Evolutionary conservation across 78 protist genomes (phyloP).

Genomic region (Bigelowiella natans): DNA sequence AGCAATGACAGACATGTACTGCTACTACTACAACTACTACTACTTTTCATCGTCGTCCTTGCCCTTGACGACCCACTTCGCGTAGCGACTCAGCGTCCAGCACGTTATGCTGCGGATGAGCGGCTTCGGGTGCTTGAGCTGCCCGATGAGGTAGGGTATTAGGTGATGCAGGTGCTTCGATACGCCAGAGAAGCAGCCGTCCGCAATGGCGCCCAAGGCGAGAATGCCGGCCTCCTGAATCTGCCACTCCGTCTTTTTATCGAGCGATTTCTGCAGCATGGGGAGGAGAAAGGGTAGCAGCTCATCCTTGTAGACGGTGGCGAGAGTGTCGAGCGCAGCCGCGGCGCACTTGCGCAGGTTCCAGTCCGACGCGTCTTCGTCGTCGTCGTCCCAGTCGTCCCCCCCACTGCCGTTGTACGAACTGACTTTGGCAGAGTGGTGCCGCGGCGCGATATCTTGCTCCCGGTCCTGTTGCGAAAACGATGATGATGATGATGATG

Average conservation of each 20-base stretch:
- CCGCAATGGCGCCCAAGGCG: conserved; percentile 54
- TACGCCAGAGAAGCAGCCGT: conserved; percentile 47
- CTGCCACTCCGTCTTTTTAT: conserved; percentile 21
- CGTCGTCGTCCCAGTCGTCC: not conserved
- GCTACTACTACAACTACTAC: too few species aligned
- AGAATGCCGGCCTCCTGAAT: conserved; percentile 58
- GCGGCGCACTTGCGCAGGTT: conserved; percentile 68
- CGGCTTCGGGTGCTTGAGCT: conserved; percentile 46
- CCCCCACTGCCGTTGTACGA: not conserved
- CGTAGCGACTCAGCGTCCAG: conserved; percentile 62
- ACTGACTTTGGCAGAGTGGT: too few species aligned
- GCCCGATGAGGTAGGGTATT: conserved; percentile 41
- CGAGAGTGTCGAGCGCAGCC: conserved; percentile 52
- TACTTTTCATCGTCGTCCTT: not conserved
- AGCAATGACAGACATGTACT: too few species aligned
- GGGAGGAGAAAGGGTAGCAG: conserved; percentile 53
- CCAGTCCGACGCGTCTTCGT: conserved; percentile 44
- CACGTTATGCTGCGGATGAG: conserved; percentile 66
- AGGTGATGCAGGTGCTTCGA: conserved; percentile 32
- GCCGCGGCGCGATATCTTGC: too few species aligned
- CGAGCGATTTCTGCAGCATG: not conserved
- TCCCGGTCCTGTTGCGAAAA: too few species aligned
- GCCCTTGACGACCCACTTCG: conserved; percentile 1
- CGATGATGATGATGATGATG: too few species aligned
- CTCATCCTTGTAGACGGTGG: conserved; percentile 21